Conservation (phyloP, 2,329 filamentous ascomycete species). For the Cercospora sp. region DNA sequence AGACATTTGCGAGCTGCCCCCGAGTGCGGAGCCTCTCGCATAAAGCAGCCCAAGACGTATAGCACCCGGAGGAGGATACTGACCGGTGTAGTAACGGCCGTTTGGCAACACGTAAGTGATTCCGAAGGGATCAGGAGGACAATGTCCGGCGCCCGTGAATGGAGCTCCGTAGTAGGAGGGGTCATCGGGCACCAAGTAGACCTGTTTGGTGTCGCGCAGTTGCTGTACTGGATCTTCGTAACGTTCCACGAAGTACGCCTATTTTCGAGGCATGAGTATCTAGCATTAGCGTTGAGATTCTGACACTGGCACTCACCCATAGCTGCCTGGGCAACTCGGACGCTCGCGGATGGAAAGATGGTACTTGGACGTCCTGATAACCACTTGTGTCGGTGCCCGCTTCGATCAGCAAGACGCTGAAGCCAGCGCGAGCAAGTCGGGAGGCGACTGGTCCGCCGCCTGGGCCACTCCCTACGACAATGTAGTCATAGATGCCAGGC, state of each 20-base stretch:
- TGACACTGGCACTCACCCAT: constrained; percentile 9
- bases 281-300: not conserved
- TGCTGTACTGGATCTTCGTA: constrained; percentile 4
- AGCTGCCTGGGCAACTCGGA: constrained; percentile 16
- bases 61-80: constrained; percentile 42
- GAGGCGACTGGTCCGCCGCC: constrained; percentile 60
- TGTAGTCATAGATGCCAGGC: constrained; percentile 50
- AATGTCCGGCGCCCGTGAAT: constrained; percentile 4
- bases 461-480: constrained; percentile 61
- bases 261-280: constrained; percentile 40
- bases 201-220: constrained; percentile 12
- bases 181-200: constrained; percentile 7
- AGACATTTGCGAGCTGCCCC: constrained; percentile 61
- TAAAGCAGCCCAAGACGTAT: constrained; percentile 47
- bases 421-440: constrained; percentile 59
- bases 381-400: constrained; percentile 59
- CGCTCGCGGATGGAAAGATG: constrained; percentile 16
- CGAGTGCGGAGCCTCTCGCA: constrained; percentile 56
- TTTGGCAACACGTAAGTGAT: constrained; percentile 45
- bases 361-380: constrained; percentile 43
- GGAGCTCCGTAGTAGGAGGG: constrained; percentile 5
- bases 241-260: constrained; percentile 13
- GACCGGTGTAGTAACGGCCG: constrained; percentile 53
- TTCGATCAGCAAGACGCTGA: constrained; percentile 60
- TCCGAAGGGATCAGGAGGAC: constrained; percentile 3